A percentile compares a stretch with the other conserved stretches of the same genome.
These are phyloP conservation scores for Cercospora brassicicola DNA, from an alignment of 2,329 filamentous ascomycete species.

Conservation along the genomic window DNA sequence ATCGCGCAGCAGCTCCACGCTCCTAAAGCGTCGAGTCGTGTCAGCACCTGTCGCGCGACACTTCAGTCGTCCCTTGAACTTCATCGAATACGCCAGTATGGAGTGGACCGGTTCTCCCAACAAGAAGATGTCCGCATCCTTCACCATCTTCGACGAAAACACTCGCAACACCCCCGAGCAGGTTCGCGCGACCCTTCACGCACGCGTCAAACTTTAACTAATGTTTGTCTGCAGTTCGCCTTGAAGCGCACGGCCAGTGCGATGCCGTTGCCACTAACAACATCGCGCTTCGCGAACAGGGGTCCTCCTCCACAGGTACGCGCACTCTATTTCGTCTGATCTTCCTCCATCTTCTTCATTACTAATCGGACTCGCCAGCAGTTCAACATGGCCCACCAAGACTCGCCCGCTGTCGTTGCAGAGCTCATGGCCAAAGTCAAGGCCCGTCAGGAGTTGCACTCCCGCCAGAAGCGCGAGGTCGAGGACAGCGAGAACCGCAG, in stretches of 20 bases:
- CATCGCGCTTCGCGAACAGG: slow-evolving; percentile 41
- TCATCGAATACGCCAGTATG: slow-evolving; percentile 21
- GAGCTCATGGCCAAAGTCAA: slow-evolving; percentile 70
- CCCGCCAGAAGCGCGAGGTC: slow-evolving; percentile 59
- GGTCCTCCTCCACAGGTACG: slow-evolving; percentile 25
- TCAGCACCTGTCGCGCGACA: neutral
- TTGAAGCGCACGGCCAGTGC: slow-evolving; percentile 30
- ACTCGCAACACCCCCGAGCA: slow-evolving; percentile 17
- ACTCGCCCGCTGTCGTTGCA: slow-evolving; percentile 55
- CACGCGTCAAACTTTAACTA: slow-evolving; percentile 17
- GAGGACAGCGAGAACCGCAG: slow-evolving; percentile 42
- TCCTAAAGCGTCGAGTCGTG: neutral
- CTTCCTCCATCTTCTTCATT: slow-evolving; percentile 20
- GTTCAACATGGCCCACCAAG: slow-evolving; percentile 17
- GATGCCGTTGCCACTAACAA: slow-evolving; percentile 39
- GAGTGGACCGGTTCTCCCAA: slow-evolving; percentile 29
- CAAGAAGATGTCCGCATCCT: slow-evolving; percentile 27
- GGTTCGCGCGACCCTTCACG: slow-evolving; percentile 20
- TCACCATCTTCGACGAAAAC: slow-evolving; percentile 31
- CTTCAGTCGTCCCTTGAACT: neutral
- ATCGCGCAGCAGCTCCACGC: slow-evolving; percentile 1
- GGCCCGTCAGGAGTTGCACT: slow-evolving; percentile 66
- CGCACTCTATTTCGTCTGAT: slow-evolving; percentile 23
- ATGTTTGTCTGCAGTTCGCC: slow-evolving; percentile 20
- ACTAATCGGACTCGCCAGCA: slow-evolving; percentile 17